Percentiles rank a stretch among this genome's conserved stretches.
Evolutionary conservation across 2,329 filamentous ascomycete genomes (phyloP).

Genomic region (Daldinia sp.): DNA sequence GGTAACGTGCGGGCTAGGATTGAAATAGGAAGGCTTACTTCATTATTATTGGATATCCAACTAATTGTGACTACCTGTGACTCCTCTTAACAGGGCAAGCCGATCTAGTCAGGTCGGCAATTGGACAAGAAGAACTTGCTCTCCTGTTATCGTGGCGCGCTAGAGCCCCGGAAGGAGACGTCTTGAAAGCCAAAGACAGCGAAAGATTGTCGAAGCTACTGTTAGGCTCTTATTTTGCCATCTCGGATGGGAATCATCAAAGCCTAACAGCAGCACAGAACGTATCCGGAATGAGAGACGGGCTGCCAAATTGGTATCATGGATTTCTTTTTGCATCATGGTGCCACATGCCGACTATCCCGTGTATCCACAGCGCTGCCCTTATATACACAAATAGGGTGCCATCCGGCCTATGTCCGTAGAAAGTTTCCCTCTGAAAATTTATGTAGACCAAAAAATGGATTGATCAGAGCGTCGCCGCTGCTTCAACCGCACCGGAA

Average conservation of each 20-base stretch:
- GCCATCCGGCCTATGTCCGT: conserved; percentile 17
- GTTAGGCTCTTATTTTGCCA: conserved; percentile 6
- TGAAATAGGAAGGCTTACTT: conserved; percentile 2
- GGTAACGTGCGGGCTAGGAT: not conserved
- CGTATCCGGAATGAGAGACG: not conserved
- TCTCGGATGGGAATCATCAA: conserved; percentile 2
- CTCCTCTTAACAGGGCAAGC: conserved; percentile 1
- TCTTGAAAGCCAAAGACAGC: not conserved
- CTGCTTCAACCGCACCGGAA: conserved; percentile 69
- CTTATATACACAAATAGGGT: conserved; percentile 30
- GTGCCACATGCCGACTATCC: conserved; percentile 3
- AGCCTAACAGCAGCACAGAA: not conserved
- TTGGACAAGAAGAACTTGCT: conserved; percentile 9
- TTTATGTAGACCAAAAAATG: not conserved
- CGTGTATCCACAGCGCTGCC: conserved; percentile 11
- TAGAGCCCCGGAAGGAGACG: not conserved
- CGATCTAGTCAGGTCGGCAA: not conserved
- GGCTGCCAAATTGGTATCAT: not conserved
- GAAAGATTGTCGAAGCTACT: not conserved
- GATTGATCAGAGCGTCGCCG: conserved; percentile 54
- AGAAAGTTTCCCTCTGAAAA: conserved; percentile 4
- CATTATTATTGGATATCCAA: conserved; percentile 8
- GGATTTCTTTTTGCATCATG: conserved; percentile 3
- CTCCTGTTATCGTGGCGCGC: conserved; percentile 13
- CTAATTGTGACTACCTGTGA: conserved; percentile 2